phyloP scores from a whole-genome alignment of 2,329 filamentous ascomycete species.

The Aspergillus candidus region DNA sequence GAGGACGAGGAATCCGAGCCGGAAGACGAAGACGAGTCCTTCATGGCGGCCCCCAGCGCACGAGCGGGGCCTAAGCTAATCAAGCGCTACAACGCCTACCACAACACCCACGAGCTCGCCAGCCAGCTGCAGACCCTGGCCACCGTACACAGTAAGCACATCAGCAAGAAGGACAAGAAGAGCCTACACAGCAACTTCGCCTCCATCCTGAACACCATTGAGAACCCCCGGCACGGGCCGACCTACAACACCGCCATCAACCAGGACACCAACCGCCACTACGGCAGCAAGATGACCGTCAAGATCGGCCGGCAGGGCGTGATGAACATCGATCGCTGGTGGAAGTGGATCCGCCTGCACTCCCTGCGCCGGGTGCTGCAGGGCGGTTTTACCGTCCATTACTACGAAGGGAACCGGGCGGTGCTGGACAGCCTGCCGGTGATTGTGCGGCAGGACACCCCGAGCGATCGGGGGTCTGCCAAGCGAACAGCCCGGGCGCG shows the following conservation, averaged over 20 bases:
- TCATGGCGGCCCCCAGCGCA: constrained; percentile 28
- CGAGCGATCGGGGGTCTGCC: constrained; percentile 21
- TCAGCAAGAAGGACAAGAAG: constrained; percentile 63
- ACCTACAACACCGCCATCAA: constrained; percentile 60
- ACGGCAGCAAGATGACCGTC: constrained; percentile 58
- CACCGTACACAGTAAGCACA: constrained; percentile 53
- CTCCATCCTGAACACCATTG: constrained; percentile 60
- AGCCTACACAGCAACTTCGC: constrained; percentile 60
- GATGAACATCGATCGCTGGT: constrained; percentile 65
- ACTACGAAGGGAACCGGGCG: constrained; percentile 53
- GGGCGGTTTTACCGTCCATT: constrained; percentile 58
- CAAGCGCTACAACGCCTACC: constrained; percentile 63
- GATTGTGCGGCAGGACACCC: constrained; percentile 28
- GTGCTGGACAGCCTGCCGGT: constrained; percentile 55
- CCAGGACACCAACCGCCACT: constrained; percentile 52
- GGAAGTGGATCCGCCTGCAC: constrained; percentile 62
- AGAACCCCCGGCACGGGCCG: constrained; percentile 61
- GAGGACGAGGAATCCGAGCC: constrained; percentile 42
- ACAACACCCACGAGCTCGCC: constrained; percentile 56
- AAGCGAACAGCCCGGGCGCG: constrained; percentile 25
- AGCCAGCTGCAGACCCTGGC: constrained; percentile 55
- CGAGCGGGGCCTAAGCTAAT: constrained; percentile 42
- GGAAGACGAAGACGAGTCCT: constrained; percentile 38
- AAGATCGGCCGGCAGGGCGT: constrained; percentile 52
- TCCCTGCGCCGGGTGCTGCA: constrained; percentile 56